phyloP scores from a whole-genome alignment of 2,329 filamentous ascomycete species.

The Parasarocladium wereldwijsianum region DNA sequence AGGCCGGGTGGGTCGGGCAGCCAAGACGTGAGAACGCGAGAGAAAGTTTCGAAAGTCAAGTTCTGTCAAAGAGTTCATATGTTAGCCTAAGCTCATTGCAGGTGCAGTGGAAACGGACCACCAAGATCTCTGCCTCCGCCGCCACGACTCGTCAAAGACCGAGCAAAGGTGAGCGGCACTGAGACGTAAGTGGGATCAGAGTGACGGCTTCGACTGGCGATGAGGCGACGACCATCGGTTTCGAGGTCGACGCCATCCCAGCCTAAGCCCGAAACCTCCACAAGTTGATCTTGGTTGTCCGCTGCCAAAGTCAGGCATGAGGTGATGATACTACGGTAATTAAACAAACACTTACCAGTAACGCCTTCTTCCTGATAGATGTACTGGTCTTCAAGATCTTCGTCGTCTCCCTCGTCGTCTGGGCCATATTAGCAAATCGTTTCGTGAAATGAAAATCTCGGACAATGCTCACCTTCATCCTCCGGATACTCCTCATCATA shows the following conservation, averaged over 20 bases:
- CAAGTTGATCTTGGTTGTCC: conserved; percentile 27
- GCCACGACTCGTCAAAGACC: no score
- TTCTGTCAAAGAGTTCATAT: no score
- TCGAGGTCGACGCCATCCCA: conserved; percentile 31
- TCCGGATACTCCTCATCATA: conserved; percentile 42
- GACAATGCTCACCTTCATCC: conserved; percentile 33
- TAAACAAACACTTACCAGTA: conserved; percentile 29
- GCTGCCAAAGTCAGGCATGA: conserved; percentile 4
- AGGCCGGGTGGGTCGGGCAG: no score
- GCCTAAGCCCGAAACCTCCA: conserved; percentile 33
- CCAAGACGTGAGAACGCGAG: conserved; percentile 38
- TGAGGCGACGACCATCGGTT: neutral
- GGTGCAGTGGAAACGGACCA: no score
- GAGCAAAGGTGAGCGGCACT: no score
- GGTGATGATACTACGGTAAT: neutral
- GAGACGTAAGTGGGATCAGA: no score
- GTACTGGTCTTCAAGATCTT: conserved; percentile 53
- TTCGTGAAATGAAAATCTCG: neutral
- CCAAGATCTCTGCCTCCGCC: no score
- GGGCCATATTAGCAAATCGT: conserved; percentile 3
- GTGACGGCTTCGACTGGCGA: no score
- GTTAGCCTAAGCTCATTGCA: no score
- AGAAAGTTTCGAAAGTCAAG: conserved; percentile 33
- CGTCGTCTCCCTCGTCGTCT: conserved; percentile 55
- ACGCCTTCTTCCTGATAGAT: conserved; percentile 48